These are phyloP conservation scores for Malania oleifera DNA, from an alignment of 164 flowering plant species.

Conservation along the genomic window DNA sequence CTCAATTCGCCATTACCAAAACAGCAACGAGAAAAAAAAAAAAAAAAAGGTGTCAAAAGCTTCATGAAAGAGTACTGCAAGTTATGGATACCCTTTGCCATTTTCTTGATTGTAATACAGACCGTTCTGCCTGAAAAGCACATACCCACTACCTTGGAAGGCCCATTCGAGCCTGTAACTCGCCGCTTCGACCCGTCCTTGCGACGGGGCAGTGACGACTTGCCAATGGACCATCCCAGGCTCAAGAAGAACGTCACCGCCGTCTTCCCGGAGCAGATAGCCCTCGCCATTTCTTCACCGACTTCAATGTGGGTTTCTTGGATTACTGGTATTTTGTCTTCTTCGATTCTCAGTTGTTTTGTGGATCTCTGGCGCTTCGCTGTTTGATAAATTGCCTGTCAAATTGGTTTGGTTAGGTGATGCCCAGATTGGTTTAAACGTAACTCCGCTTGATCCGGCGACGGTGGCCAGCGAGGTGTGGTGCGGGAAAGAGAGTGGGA, in stretches of 20 bases:
- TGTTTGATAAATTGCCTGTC: slow-evolving; percentile 1
- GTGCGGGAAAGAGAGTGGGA: slow-evolving; percentile 68
- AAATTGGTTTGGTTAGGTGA: slow-evolving; percentile 36
- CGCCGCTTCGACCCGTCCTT: slow-evolving; percentile 57
- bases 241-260: slow-evolving; percentile 53
- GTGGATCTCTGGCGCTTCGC: not conserved
- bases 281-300: slow-evolving; percentile 71
- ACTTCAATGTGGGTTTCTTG: slow-evolving; percentile 91
- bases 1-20: too few relatives aligned
- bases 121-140: slow-evolving; percentile 9
- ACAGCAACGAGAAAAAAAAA: not conserved
- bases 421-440: slow-evolving; percentile 63
- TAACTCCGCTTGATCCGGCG: slow-evolving; percentile 65
- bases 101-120: not conserved
- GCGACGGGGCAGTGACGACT: slow-evolving; percentile 72
- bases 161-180: slow-evolving; percentile 77
- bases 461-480: slow-evolving; percentile 79
- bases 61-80: not conserved
- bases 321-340: slow-evolving; percentile 61
- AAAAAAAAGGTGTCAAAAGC: too few relatives aligned
- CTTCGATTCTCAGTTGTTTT: not conserved
- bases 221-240: slow-evolving; percentile 70
- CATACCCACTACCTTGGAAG: slow-evolving; percentile 77
- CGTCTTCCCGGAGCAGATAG: slow-evolving; percentile 74
- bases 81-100: not conserved